phyloP scores from a whole-genome alignment of 2,329 filamentous ascomycete genomes.

The Xylariaceae sp. region DNA sequence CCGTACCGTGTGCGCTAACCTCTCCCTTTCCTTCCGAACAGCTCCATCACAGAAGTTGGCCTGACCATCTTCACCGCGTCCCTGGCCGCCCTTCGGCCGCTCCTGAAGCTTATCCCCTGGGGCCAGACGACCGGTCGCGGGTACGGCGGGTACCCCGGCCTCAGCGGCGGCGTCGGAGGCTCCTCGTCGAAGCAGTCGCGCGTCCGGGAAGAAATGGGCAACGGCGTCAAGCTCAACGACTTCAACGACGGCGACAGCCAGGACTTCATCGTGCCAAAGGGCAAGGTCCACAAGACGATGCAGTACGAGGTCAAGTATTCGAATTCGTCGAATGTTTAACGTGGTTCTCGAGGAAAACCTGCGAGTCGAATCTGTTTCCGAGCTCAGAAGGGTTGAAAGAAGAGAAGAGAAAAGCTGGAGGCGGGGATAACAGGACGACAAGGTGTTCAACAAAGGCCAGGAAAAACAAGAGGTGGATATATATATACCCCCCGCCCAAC shows the following conservation, averaged over 20 bases:
- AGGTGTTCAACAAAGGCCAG: neutral
- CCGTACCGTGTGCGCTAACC: constrained; percentile 4
- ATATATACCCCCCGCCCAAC: too few species aligned
- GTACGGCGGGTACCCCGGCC: constrained; percentile 14
- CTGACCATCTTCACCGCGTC: constrained; percentile 18
- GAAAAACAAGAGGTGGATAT: too few species aligned
- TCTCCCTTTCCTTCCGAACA: too few species aligned
- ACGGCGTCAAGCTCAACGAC: constrained; percentile 18
- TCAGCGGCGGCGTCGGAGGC: too few species aligned
- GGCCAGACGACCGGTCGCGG: constrained; percentile 14
- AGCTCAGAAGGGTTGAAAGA: too few species aligned
- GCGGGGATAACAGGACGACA: neutral
- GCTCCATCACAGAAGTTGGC: constrained; percentile 18
- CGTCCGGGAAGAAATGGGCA: constrained; percentile 18
- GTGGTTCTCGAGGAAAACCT: too few species aligned
- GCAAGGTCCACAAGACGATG: constrained; percentile 16
- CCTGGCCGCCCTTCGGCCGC: constrained; percentile 17
- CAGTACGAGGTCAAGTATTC: constrained; percentile 20
- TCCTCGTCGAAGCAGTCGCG: constrained; percentile 14
- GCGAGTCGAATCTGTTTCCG: too few species aligned
- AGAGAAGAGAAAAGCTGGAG: too few species aligned
- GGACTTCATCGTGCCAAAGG: constrained; percentile 19
- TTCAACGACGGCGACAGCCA: constrained; percentile 18
- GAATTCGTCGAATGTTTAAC: constrained; percentile 13
- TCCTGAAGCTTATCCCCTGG: constrained; percentile 16